Base-by-base conservation (phyloP, 768 basidiomycete genomes). In the Pleurotus ostreatus region DNA sequence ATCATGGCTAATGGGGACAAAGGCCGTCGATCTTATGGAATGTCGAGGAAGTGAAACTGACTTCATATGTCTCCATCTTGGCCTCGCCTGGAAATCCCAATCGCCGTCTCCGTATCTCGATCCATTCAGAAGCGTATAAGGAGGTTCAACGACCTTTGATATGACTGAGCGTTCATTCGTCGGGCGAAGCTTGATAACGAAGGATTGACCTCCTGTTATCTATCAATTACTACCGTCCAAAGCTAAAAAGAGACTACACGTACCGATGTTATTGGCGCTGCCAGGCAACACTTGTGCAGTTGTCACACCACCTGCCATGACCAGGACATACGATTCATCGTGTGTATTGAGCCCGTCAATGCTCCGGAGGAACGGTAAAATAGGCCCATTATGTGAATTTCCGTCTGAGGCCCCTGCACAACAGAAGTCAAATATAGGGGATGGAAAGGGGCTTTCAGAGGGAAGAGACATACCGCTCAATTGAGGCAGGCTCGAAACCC, bases 41-140 rank as follows among this genome's bases (percentile, higher is more conserved):
- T 34, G 30, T 34, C 30, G 30, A 34, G 30, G 30, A 37, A 6
- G 2, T 7, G 40, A 38, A 41, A 65, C 73, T 11, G 59, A 84
- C 82, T 92, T 92, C 81, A 92, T 88, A 60, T 92, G 88, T 57
- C 89, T 72, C 86, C 87, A 86, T 72, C 67, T 76, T 39, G 78
- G 74, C 15, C 78, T 63, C 1, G 20, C n/a, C 41, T n/a, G 6
- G 41, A 44, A 44, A 44, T 15, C n/a, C n/a, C n/a, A 71, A 71
- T 18, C 68, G 30, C 30, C 67, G 7, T 68, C 62, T 4, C 68
- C 65, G 13, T 69, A 65, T 0, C 75, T 61, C 38, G 69, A 69
- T 61, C 62, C 81, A 72, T 53, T 85, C 68, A 30, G 63, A 2
- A 73, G 60, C 0, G 76, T 71, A 59, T 78, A 82, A 0, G 92